Evolutionary conservation across 257 asterid genomes (phyloP), one percentile per base, ranked within the genome.

Genomic region (Solanum raphanifolium): DNA sequence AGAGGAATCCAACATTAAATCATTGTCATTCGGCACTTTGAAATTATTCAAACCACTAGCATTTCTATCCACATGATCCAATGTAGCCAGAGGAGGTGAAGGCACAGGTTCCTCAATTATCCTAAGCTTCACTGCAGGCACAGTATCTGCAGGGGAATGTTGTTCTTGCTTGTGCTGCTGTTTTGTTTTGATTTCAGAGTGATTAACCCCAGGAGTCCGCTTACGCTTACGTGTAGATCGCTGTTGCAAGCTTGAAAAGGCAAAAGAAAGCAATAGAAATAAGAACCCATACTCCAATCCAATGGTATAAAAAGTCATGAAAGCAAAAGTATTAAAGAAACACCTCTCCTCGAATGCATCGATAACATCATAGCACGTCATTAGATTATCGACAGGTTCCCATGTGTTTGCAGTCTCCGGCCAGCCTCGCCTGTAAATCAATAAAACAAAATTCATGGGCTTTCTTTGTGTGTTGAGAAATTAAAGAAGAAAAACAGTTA

Each of bases 331-430:
- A 29, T 20, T 55, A 21, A 23, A 83, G 52, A 66, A 32, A 95
- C 98, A 96, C 98, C 98, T 95, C 60, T 92, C 95, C 88, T 94
- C 98, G 87, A 91, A 96, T 36, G 95, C 93, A 75, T 94, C 98
- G 60, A 96, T 89, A 65, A 95, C 83, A 92, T 95, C 98, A 0
- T 91, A 90, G 87, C 93, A 90, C 60, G 93, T 93, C 91, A 87
- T 18, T 86, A 96, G 89, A 90, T 94, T 95, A 58, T 92, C 95
- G 82, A 91, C 78, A 29, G 99, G 98, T 92, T 96, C 99, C 99
- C 98, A 95, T 9, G 98, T 96, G 87, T 96, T 96, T 3, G 90
- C 94, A 1, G 92, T 91, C 91, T 95, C 98, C 9, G 98, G 90
- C 98, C 98, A 96, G 81, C 95, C 98, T 83, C 96, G 93, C 99